Conservation (phyloP, 305 asterid genomes). For the Fraxinus xanthoxyloides region DNA sequence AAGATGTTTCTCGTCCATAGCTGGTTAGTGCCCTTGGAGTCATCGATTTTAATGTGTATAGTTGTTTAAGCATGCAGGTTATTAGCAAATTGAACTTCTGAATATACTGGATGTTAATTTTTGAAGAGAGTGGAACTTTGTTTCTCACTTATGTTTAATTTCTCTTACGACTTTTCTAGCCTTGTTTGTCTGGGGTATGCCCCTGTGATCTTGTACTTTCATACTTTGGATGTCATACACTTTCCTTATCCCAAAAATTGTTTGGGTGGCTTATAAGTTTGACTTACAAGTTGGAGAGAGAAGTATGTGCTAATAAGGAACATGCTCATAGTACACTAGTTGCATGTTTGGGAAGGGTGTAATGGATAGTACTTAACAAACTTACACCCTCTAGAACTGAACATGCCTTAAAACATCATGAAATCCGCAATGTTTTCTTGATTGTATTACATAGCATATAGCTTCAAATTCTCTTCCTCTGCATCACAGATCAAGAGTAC, state of each 20-base stretch:
- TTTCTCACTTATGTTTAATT: background rate
- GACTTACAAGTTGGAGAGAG: background rate
- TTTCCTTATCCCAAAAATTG: background rate
- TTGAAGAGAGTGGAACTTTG: background rate
- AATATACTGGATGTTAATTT: background rate
- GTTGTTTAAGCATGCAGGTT: conserved; percentile 6
- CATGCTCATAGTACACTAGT: background rate
- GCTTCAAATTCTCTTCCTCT: background rate
- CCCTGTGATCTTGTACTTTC: too few relatives aligned
- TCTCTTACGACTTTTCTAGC: background rate
- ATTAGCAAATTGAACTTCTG: conserved; percentile 13
- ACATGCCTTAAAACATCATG: background rate
- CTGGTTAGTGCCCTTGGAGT: background rate
- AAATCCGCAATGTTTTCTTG: background rate
- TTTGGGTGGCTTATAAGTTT: background rate
- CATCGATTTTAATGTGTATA: conserved; percentile 1
- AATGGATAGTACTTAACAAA: background rate
- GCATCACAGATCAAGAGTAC: background rate
- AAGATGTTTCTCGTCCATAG: conserved; percentile 3
- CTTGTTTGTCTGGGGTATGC: too few relatives aligned
- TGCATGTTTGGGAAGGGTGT: background rate
- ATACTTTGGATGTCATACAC: too few relatives aligned
- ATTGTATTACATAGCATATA: background rate
- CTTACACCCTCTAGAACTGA: background rate
- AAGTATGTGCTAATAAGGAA: background rate